Percentiles rank a stretch among this genome's conserved stretches.
phyloP scores from a whole-genome alignment of 768 basidiomycete species.

The Boletellus ananas region DNA sequence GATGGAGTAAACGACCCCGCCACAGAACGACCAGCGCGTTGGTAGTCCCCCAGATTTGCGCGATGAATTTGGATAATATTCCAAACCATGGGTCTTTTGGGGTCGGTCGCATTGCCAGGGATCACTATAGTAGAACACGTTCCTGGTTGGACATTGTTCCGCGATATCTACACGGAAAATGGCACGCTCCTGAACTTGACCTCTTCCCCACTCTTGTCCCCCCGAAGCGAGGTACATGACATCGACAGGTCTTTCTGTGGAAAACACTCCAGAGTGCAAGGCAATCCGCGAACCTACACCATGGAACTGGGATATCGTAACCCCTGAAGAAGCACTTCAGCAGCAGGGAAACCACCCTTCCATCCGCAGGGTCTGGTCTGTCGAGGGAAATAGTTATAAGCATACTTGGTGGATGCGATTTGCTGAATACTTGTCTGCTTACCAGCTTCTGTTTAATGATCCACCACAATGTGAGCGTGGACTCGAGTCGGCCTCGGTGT shows the following conservation, averaged over 20 bases:
- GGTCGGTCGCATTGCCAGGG: constrained; percentile 36
- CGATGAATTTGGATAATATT: not conserved
- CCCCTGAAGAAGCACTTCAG: constrained; percentile 51
- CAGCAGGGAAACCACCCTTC: constrained; percentile 53
- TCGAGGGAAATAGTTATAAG: constrained; percentile 60
- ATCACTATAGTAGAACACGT: constrained; percentile 62
- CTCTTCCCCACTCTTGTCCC: constrained; percentile 38
- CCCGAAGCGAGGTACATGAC: constrained; percentile 56
- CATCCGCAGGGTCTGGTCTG: constrained; percentile 55
- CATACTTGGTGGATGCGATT: not conserved
- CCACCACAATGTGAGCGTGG: constrained; percentile 51
- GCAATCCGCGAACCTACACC: constrained; percentile 63
- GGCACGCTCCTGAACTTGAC: constrained; percentile 75
- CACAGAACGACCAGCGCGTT: constrained; percentile 1
- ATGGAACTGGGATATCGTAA: constrained; percentile 59
- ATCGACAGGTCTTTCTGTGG: constrained; percentile 59
- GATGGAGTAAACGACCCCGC: not conserved
- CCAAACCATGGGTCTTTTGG: constrained; percentile 1
- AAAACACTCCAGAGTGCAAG: constrained; percentile 60
- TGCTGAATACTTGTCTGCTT: constrained; percentile 4
- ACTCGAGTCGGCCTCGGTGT: not conserved
- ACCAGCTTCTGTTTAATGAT: constrained; percentile 60
- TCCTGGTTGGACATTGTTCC: constrained; percentile 83
- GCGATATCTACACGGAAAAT: constrained; percentile 80
- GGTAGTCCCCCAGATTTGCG: not conserved